Percentiles rank a stretch among this genome's conserved stretches.
These are phyloP conservation scores for Cyberlindnera amylophila DNA, from an alignment of 805 yeast genomes.

Conservation along the genomic window DNA sequence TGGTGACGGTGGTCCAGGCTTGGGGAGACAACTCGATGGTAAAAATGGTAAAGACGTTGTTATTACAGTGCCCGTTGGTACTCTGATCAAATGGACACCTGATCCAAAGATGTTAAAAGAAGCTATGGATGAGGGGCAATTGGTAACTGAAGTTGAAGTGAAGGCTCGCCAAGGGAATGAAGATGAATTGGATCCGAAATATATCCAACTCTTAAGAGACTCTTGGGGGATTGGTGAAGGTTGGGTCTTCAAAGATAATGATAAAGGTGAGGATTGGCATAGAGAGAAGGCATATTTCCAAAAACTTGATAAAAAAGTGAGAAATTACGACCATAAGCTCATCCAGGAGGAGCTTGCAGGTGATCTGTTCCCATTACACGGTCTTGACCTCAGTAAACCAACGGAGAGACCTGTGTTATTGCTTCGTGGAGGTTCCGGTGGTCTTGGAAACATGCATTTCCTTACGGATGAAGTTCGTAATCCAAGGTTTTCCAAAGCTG, in stretches of 20 bases:
- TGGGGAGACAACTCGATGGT: slow-evolving; percentile 81
- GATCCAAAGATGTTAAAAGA: slow-evolving; percentile 49
- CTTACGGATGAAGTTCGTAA: slow-evolving; percentile 78
- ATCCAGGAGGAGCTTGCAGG: slow-evolving; percentile 51
- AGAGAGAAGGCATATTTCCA: slow-evolving; percentile 60
- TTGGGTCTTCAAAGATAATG: slow-evolving; percentile 80
- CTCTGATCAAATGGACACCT: slow-evolving; percentile 81
- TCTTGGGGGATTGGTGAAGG: slow-evolving; percentile 72
- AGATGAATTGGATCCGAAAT: slow-evolving; percentile 34
- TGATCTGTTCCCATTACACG: slow-evolving; percentile 79
- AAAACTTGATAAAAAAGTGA: slow-evolving; percentile 60
- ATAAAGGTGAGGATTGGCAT: slow-evolving; percentile 61
- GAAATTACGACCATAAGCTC: slow-evolving; percentile 56
- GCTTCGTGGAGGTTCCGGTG: slow-evolving; percentile 86
- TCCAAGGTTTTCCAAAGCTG: slow-evolving; percentile 83
- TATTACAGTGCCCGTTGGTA: slow-evolving; percentile 89
- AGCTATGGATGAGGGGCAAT: slow-evolving; percentile 11
- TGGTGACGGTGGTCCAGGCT: slow-evolving; percentile 67
- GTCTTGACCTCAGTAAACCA: slow-evolving; percentile 65
- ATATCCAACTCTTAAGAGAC: slow-evolving; percentile 60
- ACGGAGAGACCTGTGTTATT: slow-evolving; percentile 65
- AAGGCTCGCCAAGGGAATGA: slow-evolving; percentile 28
- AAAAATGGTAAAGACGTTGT: slow-evolving; percentile 73
- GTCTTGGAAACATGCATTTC: slow-evolving; percentile 95
- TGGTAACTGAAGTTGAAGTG: slow-evolving; percentile 31